phyloP scores from a whole-genome alignment of 768 basidiomycete species.

The Rhizopogon vulgaris region DNA sequence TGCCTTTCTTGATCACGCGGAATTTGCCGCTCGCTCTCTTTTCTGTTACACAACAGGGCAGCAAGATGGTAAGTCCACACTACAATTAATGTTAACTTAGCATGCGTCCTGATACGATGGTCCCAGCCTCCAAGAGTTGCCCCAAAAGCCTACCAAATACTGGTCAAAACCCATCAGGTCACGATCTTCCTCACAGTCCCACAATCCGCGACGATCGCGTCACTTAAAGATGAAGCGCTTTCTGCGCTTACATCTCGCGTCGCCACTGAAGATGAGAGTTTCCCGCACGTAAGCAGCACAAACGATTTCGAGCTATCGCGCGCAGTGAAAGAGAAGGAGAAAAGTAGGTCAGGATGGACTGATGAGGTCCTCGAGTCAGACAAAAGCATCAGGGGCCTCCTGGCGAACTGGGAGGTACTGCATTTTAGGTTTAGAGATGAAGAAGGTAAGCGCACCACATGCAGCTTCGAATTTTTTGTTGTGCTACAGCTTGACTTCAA shows the following conservation, averaged over 20 bases:
- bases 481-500: slow-evolving; percentile 1
- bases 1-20: slow-evolving; percentile 13
- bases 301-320: slow-evolving; percentile 64
- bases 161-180: slow-evolving; percentile 70
- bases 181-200: slow-evolving; percentile 55
- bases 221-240: slow-evolving; percentile 59
- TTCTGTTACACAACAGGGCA: background rate
- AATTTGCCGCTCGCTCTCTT: slow-evolving; percentile 15
- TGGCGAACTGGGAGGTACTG: slow-evolving; percentile 61
- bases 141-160: slow-evolving; percentile 60
- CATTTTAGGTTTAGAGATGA: slow-evolving; percentile 63
- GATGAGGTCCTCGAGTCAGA: slow-evolving; percentile 46
- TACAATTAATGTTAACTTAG: background rate
- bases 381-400: slow-evolving; percentile 40
- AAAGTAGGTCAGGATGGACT: slow-evolving; percentile 28
- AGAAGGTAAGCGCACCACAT: slow-evolving; percentile 42
- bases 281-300: slow-evolving; percentile 30
- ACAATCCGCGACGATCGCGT: slow-evolving; percentile 47
- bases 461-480: background rate
- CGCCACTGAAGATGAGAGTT: slow-evolving; percentile 19
- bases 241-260: slow-evolving; percentile 53
- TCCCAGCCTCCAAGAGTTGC: slow-evolving; percentile 45
- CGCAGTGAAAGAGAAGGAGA: slow-evolving; percentile 45
- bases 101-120: background rate
- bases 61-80: background rate